Conservation (phyloP, 2,329 filamentous ascomycete species). For the Hypoxylon sp. region DNA sequence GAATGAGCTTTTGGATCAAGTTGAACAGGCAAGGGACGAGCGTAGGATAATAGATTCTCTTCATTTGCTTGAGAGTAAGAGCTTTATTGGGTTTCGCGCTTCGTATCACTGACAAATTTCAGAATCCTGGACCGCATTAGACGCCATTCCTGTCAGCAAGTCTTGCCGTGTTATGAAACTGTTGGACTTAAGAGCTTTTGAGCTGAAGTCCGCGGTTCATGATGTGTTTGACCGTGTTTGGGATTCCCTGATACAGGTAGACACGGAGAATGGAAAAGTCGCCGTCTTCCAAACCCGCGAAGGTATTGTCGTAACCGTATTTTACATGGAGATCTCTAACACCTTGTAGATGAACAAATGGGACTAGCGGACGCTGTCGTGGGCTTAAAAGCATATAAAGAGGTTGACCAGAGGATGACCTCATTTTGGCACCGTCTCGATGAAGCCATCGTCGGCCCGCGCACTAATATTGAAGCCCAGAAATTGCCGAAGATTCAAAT, state of each 20-base stretch:
- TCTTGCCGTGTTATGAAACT: conserved; percentile 74
- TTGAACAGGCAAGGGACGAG: conserved; percentile 69
- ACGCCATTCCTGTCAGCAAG: conserved; percentile 70
- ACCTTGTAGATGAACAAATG: conserved; percentile 63
- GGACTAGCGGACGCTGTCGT: conserved; percentile 66
- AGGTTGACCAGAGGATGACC: conserved; percentile 70
- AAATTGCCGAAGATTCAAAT: conserved; percentile 58
- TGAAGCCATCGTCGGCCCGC: conserved; percentile 69
- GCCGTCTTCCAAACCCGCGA: conserved; percentile 66
- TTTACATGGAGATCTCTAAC: conserved; percentile 36
- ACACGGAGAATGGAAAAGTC: conserved; percentile 67
- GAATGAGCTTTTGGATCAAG: conserved; percentile 71
- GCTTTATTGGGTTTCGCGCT: not conserved
- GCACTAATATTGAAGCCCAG: conserved; percentile 61
- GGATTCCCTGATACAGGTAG: conserved; percentile 74
- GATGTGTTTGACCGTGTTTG: conserved; percentile 78
- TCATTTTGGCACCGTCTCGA: conserved; percentile 74
- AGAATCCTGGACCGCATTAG: conserved; percentile 71
- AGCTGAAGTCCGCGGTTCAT: conserved; percentile 75
- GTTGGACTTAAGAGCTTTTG: conserved; percentile 73
- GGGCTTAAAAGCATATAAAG: conserved; percentile 70
- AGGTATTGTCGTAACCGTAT: conserved; percentile 55
- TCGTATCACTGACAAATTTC: conserved; percentile 45
- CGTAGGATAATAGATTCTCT: conserved; percentile 69
- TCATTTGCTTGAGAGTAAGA: conserved; percentile 67